Base-by-base conservation (phyloP, 495 filamentous ascomycete genomes). In the Cetradonia linearis region DNA sequence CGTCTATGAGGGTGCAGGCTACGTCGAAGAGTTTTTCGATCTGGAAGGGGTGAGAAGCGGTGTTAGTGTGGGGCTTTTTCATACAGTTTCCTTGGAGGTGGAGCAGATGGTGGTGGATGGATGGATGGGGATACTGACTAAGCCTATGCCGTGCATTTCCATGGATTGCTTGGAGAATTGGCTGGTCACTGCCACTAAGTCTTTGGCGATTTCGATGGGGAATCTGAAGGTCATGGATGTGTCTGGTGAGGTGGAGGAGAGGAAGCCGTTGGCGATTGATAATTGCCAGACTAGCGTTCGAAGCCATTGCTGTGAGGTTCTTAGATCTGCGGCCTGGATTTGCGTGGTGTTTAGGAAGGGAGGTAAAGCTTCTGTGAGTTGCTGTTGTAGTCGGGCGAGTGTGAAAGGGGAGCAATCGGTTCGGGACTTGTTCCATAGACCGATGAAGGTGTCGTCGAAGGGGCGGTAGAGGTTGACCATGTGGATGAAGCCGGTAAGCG, bases 231-330 rank as follows among this genome's bases (percentile, higher is more conserved):
- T 83, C 73, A 91, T 74, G 55, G 78, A 73, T 59, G 76, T 68
- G 70, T 90, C 79, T 33, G 69, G 40, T 58, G 73, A 76, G 4
- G 70, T 66, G 7, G 76, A 74, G 23, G 74, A 76, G 30, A 86
- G 69, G 46, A 78, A 74, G 10, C 80, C 79, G 54, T 84, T 81
- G 13, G 75, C 71, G 30, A 74, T 72, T 30, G 73, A 80, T 13
- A 92, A 68, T 60, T 89, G 84, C 89, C 89, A 93, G 2, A 87
- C 78, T 66, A 86, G 84, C 30, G 86, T 87, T 63, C 87, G 84
- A n/a, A 92, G 78, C 89, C 89, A 94, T 67, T 88, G 82, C 70
- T 91, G 87, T 37, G 86, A 88, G 9, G 82, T 76, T 10, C 82
- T 76, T 10, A 90, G 73, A 66, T 94, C 88, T 20, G 82, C 76